Evolutionary conservation across 352 stramenopile genomes (phyloP), one percentile per base, ranked within the genome.

Genomic region (Globisporangium paroecandrum): DNA sequence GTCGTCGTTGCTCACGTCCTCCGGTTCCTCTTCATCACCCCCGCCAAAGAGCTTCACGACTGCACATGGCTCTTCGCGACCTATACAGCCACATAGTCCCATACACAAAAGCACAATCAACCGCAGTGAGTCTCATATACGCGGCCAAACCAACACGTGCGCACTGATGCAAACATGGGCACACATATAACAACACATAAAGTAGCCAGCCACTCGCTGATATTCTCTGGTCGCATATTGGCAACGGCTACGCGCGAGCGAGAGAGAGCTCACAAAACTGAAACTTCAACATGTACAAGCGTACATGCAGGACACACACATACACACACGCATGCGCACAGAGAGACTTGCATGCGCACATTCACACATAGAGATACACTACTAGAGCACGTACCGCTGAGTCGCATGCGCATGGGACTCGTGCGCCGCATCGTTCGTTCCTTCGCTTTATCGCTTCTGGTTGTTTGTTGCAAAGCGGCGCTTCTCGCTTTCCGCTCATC

Each of bases 1-100:
- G 38, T 66, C 62, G 32, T 66, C 62, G 22, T 8, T 66, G 18
- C 55, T 51, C 29, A 15, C 64, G 57, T 69, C 64, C n/a, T 69
- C 64, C 1, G 64, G 64, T 34, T 69, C 64, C 58, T 65, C 34
- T 9, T n/a, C 62, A 3, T n/a, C 62, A 22, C 4, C 10, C 9
- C 47, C 43, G 22, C 47, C 38, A 43, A 64, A 64, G 24, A 64
- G 38, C 58, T 64, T 55, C 38, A 55, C 43, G 15, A 64, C 58
- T 12, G 43, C 38, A 4, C 5, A 55, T 56, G 38, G 38, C 25
- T 36, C 58, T 64, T 64, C 38, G 22, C 38, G 24, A 36, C 24
- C 36, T 64, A 36, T 1, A 38, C 13, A 54, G 6, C 13, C 22
- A 15, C 13, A 54, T 32, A 32, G 29, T 32, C 38, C 5, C 12